Percentiles rank a stretch among this genome's conserved stretches.
phyloP scores from a whole-genome alignment of 768 basidiomycete species.

The Tulasnella sp. region DNA sequence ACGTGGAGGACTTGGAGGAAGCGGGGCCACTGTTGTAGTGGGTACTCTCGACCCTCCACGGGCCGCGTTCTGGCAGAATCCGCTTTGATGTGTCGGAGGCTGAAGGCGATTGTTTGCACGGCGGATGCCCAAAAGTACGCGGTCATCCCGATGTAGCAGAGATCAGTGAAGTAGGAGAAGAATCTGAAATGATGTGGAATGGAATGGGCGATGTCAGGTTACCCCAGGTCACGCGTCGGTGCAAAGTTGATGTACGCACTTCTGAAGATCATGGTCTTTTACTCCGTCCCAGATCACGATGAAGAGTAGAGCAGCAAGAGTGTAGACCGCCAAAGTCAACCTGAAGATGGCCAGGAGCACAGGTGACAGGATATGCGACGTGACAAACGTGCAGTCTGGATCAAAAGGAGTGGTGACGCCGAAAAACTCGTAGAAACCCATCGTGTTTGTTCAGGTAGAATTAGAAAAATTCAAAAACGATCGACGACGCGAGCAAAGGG shows the following conservation, averaged over 20 bases:
- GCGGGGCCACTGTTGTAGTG: constrained; percentile 48
- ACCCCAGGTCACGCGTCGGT: not conserved
- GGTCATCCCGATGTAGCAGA: constrained; percentile 49
- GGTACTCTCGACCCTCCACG: constrained; percentile 27
- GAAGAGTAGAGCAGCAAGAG: constrained; percentile 32
- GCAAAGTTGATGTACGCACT: constrained; percentile 21
- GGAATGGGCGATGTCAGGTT: not conserved
- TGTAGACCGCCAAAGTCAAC: constrained; percentile 40
- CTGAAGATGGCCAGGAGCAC: constrained; percentile 35
- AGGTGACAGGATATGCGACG: constrained; percentile 40
- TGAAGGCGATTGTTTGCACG: constrained; percentile 41
- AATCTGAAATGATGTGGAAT: constrained; percentile 29
- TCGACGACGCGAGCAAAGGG: not conserved
- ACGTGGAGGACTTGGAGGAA: constrained; percentile 46
- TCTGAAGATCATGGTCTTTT: constrained; percentile 24
- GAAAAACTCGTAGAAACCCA: constrained; percentile 17
- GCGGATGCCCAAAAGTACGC: constrained; percentile 52
- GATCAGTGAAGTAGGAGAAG: constrained; percentile 53
- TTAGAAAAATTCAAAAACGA: not conserved
- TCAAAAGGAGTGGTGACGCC: constrained; percentile 35
- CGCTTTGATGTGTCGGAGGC: constrained; percentile 16
- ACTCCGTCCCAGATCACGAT: constrained; percentile 29
- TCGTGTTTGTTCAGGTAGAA: not conserved
- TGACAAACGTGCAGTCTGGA: constrained; percentile 31
- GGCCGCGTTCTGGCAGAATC: constrained; percentile 19